Evolutionary conservation across 2,329 filamentous ascomycete species (phyloP).

Genomic region (Nemania sp.): DNA sequence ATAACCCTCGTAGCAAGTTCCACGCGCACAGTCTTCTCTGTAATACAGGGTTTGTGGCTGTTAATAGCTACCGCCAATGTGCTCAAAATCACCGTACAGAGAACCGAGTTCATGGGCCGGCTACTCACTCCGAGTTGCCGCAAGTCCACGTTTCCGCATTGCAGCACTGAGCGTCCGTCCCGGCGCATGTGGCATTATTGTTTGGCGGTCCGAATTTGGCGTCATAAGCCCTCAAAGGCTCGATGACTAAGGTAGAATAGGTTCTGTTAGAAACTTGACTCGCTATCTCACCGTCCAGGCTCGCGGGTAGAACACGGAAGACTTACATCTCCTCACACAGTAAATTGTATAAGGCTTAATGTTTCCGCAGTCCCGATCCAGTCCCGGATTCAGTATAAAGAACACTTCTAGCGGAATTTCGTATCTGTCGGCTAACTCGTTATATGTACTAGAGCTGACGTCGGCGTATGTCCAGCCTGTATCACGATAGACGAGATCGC

Average conservation of each 20-base stretch:
- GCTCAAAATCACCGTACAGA: too few relatives aligned
- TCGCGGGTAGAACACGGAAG: too few relatives aligned
- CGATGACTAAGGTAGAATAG: too few relatives aligned
- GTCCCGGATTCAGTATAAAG: neutral
- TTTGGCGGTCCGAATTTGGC: constrained; percentile 1
- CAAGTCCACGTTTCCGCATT: neutral
- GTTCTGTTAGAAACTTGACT: too few relatives aligned
- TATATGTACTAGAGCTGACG: neutral
- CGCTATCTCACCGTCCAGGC: neutral
- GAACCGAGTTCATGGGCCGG: neutral
- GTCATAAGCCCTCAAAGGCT: constrained; percentile 1
- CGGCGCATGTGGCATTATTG: constrained; percentile 4
- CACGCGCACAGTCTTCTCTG: constrained; percentile 4
- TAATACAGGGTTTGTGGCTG: neutral
- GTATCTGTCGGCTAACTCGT: neutral
- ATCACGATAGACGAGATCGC: neutral
- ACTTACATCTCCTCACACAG: constrained; percentile 1
- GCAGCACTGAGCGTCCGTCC: neutral
- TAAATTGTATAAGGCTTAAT: neutral
- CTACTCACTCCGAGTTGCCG: neutral
- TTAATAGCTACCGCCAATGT: too few relatives aligned
- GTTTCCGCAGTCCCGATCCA: neutral
- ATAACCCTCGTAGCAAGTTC: neutral
- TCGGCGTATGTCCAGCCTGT: neutral
- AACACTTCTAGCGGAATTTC: neutral